Conservation (phyloP, 2,329 filamentous ascomycete genomes). For the Mollisia scopiformis region DNA sequence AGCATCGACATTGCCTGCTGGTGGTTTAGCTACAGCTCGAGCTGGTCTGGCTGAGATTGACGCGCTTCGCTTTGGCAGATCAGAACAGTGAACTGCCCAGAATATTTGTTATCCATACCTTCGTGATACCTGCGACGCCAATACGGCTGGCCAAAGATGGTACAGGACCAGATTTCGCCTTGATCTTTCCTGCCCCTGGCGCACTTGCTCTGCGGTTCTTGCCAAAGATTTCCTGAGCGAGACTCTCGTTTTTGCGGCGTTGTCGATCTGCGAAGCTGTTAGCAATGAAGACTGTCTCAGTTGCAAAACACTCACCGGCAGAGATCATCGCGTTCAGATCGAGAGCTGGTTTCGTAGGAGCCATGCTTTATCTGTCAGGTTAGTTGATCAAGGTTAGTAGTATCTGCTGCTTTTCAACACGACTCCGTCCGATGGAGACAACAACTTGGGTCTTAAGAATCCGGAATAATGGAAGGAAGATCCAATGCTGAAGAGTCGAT, state of each 20-base stretch:
- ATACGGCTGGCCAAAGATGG: constrained; percentile 71
- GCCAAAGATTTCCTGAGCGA: constrained; percentile 75
- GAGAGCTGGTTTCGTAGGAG: constrained; percentile 31
- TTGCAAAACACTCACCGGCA: constrained; percentile 27
- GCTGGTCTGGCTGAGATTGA: constrained; percentile 30
- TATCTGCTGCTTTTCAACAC: not conserved
- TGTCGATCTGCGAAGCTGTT: constrained; percentile 49
- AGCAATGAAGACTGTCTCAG: constrained; percentile 12
- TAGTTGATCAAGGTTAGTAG: constrained; percentile 20
- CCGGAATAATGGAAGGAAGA: not conserved
- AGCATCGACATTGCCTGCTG: constrained; percentile 61
- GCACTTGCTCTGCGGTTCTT: constrained; percentile 60
- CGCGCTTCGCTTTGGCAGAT: constrained; percentile 23
- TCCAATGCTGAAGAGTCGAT: not conserved
- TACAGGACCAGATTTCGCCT: constrained; percentile 46
- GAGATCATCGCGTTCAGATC: constrained; percentile 38
- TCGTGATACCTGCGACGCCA: constrained; percentile 59
- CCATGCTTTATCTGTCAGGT: constrained; percentile 30
- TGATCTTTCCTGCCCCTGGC: constrained; percentile 48
- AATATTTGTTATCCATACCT: constrained; percentile 51
- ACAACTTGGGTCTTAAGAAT: not conserved
- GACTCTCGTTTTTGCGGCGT: constrained; percentile 70
- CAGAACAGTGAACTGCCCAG: constrained; percentile 11
- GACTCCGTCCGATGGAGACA: not conserved
- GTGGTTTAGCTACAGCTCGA: constrained; percentile 30